A percentile compares a stretch with the other conserved stretches of the same genome.
phyloP scores from a whole-genome alignment of 208 protist species.

The Naegleria lovaniensis region DNA sequence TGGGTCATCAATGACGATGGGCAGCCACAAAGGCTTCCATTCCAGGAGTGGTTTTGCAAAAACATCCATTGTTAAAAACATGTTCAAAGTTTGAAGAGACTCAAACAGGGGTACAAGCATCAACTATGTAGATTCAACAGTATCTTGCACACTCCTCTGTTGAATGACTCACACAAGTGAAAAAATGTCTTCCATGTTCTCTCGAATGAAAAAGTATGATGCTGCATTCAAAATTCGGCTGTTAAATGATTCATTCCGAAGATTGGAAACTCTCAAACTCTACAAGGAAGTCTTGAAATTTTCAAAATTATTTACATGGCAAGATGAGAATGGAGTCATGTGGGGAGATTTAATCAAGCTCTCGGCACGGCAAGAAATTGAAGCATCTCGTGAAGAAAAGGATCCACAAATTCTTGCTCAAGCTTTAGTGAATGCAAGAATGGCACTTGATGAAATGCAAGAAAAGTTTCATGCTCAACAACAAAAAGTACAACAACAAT shows the following conservation, averaged over 20 bases:
- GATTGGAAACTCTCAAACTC: not conserved
- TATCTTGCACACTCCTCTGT: too few relatives aligned
- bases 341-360: not conserved
- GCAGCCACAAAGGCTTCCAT: too few relatives aligned
- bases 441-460: conserved; percentile 14
- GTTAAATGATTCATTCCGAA: not conserved
- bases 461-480: not conserved
- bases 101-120: too few relatives aligned
- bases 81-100: too few relatives aligned
- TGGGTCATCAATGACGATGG: too few relatives aligned
- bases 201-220: not conserved
- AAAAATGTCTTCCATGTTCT: not conserved
- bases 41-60: too few relatives aligned
- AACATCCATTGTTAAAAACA: too few relatives aligned
- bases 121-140: too few relatives aligned
- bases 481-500: not conserved
- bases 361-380: conserved; percentile 11
- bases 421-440: conserved; percentile 1
- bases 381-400: not conserved
- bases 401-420: conserved; percentile 8
- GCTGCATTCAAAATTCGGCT: not conserved
- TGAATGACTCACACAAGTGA: too few relatives aligned
- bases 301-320: not conserved
- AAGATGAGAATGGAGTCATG: conserved; percentile 2
- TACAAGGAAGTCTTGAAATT: not conserved